Evolutionary conservation across 2,329 filamentous ascomycete genomes (phyloP).

Genomic region (Paracoccidioides lutzii): DNA sequence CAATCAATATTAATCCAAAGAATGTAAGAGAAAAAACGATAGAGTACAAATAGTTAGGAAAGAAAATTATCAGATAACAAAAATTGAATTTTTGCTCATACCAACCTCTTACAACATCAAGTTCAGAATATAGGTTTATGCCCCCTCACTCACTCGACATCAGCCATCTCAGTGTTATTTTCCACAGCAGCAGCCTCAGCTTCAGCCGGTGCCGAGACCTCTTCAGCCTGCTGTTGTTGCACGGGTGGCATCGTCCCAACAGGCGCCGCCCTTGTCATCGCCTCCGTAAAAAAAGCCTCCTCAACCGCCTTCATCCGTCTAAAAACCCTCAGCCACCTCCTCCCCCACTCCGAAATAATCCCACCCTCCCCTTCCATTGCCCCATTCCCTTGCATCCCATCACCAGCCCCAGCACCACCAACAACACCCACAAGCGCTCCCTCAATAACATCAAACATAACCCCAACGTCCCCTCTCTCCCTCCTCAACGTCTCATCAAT

Average conservation of each 20-base stretch:
- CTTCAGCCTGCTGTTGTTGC: background rate
- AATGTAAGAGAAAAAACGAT: background rate
- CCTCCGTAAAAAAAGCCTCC: conserved; percentile 54
- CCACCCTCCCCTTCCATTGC: conserved; percentile 43
- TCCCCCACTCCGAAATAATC: conserved; percentile 66
- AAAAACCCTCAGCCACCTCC: conserved; percentile 78
- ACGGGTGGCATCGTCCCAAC: conserved; percentile 23
- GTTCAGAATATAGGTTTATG: too few species aligned
- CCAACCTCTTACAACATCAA: background rate
- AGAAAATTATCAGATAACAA: background rate
- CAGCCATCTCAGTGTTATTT: background rate
- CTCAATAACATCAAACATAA: conserved; percentile 69
- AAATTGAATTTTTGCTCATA: background rate
- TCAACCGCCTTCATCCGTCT: conserved; percentile 71
- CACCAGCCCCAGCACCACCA: conserved; percentile 60
- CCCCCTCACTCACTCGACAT: background rate
- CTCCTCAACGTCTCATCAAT: conserved; percentile 54
- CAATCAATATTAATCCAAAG: background rate
- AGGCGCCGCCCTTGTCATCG: conserved; percentile 37
- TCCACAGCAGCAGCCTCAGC: background rate
- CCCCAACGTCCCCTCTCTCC: conserved; percentile 62
- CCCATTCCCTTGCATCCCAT: conserved; percentile 56
- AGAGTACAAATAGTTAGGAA: background rate
- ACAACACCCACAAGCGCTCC: conserved; percentile 62
- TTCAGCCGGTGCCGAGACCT: conserved; percentile 6